phyloP scores from a whole-genome alignment of 345 rosid species.

The Turnera subulata region DNA sequence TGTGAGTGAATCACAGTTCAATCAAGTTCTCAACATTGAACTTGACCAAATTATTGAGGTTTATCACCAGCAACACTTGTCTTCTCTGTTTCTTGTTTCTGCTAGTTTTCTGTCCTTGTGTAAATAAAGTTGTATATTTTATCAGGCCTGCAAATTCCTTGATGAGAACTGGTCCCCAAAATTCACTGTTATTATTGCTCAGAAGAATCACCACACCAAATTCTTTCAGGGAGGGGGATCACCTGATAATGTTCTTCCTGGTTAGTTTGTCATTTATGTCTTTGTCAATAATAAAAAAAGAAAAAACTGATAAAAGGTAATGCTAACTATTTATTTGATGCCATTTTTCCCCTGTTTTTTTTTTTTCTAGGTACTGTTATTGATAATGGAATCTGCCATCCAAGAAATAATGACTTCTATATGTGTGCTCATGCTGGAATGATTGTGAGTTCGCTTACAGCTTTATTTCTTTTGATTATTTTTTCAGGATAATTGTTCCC shows the following conservation, averaged over 20 bases:
- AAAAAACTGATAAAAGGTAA: not conserved
- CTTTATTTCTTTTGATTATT: too few relatives aligned
- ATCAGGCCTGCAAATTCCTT: conserved; percentile 31
- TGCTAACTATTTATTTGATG: not conserved
- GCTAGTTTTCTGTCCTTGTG: too few relatives aligned
- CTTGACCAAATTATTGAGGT: too few relatives aligned
- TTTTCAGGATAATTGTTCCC: too few relatives aligned
- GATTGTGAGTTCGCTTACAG: too few relatives aligned
- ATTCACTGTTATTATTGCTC: conserved; percentile 31
- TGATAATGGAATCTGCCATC: conserved; percentile 39
- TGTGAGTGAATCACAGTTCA: too few relatives aligned
- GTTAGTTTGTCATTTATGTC: conserved; percentile 2
- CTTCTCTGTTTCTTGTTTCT: too few relatives aligned
- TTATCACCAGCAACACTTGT: too few relatives aligned
- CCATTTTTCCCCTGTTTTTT: too few relatives aligned
- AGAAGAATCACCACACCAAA: conserved; percentile 25
- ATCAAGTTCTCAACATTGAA: too few relatives aligned
- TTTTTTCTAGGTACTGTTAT: conserved; percentile 36
- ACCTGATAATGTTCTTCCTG: conserved; percentile 41
- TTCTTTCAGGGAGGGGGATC: not conserved
- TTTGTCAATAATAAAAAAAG: not conserved
- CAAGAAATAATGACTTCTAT: conserved; percentile 37
- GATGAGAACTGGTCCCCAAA: conserved; percentile 25
- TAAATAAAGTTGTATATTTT: not conserved
- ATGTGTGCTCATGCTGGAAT: conserved; percentile 47